Evolutionary conservation across 805 yeast genomes (phyloP).

Genomic region (Debaryomyces prosopidis): DNA sequence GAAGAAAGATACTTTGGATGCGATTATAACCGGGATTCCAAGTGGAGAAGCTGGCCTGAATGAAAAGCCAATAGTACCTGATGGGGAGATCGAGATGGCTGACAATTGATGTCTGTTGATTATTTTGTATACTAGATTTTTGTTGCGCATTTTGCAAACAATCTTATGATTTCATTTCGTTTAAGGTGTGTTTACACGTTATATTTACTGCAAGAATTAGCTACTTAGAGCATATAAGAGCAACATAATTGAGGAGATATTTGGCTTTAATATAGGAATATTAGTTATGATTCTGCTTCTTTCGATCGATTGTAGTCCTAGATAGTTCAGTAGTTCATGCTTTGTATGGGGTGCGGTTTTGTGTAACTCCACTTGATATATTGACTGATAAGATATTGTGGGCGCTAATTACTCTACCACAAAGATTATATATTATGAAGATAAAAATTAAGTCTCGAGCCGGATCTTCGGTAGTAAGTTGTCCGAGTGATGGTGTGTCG

Average conservation of each 20-base stretch:
- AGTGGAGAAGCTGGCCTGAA: slow-evolving; percentile 17
- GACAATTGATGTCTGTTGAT: slow-evolving; percentile 5
- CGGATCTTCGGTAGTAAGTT: slow-evolving; percentile 9
- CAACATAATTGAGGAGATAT: too few relatives aligned
- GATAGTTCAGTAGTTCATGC: too few relatives aligned
- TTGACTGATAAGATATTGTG: background rate
- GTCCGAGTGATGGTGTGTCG: slow-evolving; percentile 1
- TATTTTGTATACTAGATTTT: background rate
- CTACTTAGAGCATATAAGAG: too few relatives aligned
- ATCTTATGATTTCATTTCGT: background rate
- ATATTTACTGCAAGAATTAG: background rate
- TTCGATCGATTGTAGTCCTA: too few relatives aligned
- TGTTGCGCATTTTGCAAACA: too few relatives aligned
- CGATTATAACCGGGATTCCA: slow-evolving; percentile 31
- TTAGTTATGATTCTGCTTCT: too few relatives aligned
- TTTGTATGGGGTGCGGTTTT: too few relatives aligned
- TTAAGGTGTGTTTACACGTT: background rate
- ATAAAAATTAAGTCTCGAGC: slow-evolving; percentile 12
- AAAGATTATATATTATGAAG: slow-evolving; percentile 9
- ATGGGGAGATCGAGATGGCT: slow-evolving; percentile 19
- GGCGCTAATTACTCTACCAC: background rate
- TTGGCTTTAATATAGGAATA: too few relatives aligned
- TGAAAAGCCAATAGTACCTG: slow-evolving; percentile 6
- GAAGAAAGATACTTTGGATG: slow-evolving; percentile 41
- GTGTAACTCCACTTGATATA: too few relatives aligned